A percentile compares a stretch with the other conserved stretches of the same genome.
These are phyloP conservation scores for Aspergillus japonicus DNA, from an alignment of 2,329 filamentous ascomycete genomes.

Conservation along the genomic window DNA sequence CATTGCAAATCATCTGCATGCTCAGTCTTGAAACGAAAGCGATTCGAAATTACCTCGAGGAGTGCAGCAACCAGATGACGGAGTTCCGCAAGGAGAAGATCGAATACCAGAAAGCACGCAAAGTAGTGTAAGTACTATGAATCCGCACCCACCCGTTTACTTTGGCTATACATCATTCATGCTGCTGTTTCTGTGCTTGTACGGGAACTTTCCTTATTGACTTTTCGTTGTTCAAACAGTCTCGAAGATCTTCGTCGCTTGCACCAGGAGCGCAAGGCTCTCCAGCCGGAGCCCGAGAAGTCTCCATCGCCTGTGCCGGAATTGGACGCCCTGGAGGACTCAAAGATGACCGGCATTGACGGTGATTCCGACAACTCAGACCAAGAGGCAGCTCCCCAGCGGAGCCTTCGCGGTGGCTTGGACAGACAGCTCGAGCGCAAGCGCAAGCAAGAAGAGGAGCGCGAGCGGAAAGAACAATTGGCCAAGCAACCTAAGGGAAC, in stretches of 20 bases:
- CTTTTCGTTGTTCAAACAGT: slow-evolving; percentile 20
- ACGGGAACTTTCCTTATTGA: neutral
- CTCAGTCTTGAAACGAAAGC: slow-evolving; percentile 83
- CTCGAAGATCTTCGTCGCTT: slow-evolving; percentile 47
- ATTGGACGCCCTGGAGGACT: slow-evolving; percentile 40
- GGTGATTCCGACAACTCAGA: slow-evolving; percentile 67
- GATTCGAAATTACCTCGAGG: slow-evolving; percentile 83
- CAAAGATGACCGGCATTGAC: slow-evolving; percentile 49
- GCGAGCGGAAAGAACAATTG: slow-evolving; percentile 66
- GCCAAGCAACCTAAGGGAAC: slow-evolving; percentile 72
- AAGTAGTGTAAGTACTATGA: slow-evolving; percentile 52
- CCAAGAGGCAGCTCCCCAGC: slow-evolving; percentile 62
- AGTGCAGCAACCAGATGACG: slow-evolving; percentile 92
- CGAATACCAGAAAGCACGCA: slow-evolving; percentile 78
- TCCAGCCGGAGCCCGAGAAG: slow-evolving; percentile 48
- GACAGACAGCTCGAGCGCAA: slow-evolving; percentile 74
- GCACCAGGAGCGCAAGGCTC: slow-evolving; percentile 48
- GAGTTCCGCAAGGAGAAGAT: slow-evolving; percentile 94
- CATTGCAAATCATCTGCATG: slow-evolving; percentile 81
- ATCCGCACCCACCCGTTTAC: neutral
- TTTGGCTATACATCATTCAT: neutral
- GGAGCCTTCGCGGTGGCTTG: slow-evolving; percentile 60
- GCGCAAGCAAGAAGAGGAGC: slow-evolving; percentile 69
- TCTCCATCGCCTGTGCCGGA: slow-evolving; percentile 46
- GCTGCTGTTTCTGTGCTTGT: neutral